phyloP scores from a whole-genome alignment of 2,329 filamentous ascomycete species.

The Trichoderma arundinaceum region DNA sequence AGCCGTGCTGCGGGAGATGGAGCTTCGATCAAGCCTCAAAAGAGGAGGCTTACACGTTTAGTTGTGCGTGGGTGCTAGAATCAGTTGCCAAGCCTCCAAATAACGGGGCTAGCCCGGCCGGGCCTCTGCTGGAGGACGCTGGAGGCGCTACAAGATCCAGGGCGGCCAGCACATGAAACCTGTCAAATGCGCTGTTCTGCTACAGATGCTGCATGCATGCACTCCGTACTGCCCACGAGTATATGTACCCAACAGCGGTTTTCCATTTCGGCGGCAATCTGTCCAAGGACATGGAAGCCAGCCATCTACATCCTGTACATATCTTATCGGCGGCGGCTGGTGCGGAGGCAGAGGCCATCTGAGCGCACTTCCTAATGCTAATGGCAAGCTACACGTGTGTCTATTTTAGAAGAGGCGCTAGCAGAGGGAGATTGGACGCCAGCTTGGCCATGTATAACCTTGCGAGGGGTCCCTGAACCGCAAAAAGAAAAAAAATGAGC shows the following conservation, averaged over 20 bases:
- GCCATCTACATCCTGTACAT: too few species aligned
- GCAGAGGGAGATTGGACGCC: too few species aligned
- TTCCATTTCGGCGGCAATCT: too few species aligned
- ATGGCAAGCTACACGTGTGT: too few species aligned
- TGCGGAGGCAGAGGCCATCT: too few species aligned
- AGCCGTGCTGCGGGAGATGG: slow-evolving; percentile 21
- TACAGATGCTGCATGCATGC: background rate
- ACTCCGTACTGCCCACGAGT: too few species aligned
- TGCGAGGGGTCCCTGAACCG: background rate
- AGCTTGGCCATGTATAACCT: too few species aligned
- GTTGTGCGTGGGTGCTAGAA: slow-evolving; percentile 9
- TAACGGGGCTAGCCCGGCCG: background rate
- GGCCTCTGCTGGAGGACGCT: background rate
- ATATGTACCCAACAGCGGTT: too few species aligned
- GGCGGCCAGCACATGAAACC: slow-evolving; percentile 1
- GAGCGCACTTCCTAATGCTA: too few species aligned
- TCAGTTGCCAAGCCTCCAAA: slow-evolving; percentile 22
- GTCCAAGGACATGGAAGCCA: too few species aligned
- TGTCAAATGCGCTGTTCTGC: background rate
- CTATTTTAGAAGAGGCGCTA: too few species aligned
- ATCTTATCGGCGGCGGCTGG: too few species aligned
- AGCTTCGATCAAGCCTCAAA: slow-evolving; percentile 25
- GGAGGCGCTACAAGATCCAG: slow-evolving; percentile 12
- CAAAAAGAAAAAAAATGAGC: background rate
- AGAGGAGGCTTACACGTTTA: slow-evolving; percentile 24